A percentile compares a stretch with the other conserved stretches of the same genome.
phyloP scores from a whole-genome alignment of 768 basidiomycete species.

The Tulasnella sp. region DNA sequence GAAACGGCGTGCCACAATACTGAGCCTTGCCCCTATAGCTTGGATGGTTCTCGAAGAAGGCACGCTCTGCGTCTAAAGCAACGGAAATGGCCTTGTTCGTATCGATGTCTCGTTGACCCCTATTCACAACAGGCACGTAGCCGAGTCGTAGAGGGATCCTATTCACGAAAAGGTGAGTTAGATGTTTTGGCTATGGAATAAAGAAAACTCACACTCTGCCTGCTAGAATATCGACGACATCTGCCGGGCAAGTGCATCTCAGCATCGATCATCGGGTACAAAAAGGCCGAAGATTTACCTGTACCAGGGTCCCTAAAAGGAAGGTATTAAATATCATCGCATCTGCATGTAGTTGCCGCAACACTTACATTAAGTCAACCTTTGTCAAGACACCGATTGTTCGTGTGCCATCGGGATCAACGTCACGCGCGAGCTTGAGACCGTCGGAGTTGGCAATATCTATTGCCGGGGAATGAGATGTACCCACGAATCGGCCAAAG shows the following conservation, averaged over 20 bases:
- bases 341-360: background rate
- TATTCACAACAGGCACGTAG: constrained; percentile 97
- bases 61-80: constrained; percentile 80
- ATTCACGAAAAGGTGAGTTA: background rate
- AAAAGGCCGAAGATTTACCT: background rate
- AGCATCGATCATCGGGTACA: background rate
- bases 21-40: constrained; percentile 90
- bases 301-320: constrained; percentile 73
- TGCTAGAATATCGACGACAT: constrained; percentile 97
- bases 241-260: constrained; percentile 30
- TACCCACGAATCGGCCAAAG: background rate
- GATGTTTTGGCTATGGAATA: background rate
- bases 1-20: constrained; percentile 94
- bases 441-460: constrained; percentile 99
- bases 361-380: constrained; percentile 93
- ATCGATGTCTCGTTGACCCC: constrained; percentile 96
- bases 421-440: constrained; percentile 87
- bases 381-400: constrained; percentile 99
- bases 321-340: background rate
- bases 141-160: constrained; percentile 84
- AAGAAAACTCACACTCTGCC: constrained; percentile 48
- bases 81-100: constrained; percentile 65
- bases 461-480: constrained; percentile 20
- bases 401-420: constrained; percentile 90
- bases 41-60: constrained; percentile 89